phyloP scores from a whole-genome alignment of 2,329 filamentous ascomycete genomes.

The Magnaporthales sp. region DNA sequence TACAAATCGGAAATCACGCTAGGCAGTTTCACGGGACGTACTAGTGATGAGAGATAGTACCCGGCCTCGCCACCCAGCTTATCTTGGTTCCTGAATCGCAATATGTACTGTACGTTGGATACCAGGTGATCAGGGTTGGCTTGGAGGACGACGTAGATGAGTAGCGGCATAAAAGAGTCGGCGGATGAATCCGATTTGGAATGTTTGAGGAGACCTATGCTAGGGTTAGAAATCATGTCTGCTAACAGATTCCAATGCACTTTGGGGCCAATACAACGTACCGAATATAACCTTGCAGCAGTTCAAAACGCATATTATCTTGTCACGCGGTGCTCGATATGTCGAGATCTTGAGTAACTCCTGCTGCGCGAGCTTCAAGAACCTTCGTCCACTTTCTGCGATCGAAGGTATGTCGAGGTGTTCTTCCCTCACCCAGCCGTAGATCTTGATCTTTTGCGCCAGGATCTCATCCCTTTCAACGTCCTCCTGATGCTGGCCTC shows the following conservation, averaged over 20 bases:
- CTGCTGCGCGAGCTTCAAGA: slow-evolving; percentile 83
- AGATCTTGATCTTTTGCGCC: slow-evolving; percentile 93
- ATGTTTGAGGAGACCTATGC: slow-evolving; percentile 75
- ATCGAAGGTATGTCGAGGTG: slow-evolving; percentile 87
- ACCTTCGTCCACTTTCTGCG: slow-evolving; percentile 78
- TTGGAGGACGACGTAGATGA: slow-evolving; percentile 93
- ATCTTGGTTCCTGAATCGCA: slow-evolving; percentile 94
- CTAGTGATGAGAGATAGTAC: slow-evolving; percentile 92
- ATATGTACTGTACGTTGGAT: slow-evolving; percentile 96
- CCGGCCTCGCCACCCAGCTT: slow-evolving; percentile 96
- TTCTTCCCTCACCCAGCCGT: slow-evolving; percentile 87
- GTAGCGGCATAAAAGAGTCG: slow-evolving; percentile 87
- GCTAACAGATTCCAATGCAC: background rate
- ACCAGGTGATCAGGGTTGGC: slow-evolving; percentile 93
- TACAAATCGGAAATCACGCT: background rate
- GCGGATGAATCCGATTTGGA: slow-evolving; percentile 90
- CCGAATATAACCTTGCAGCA: slow-evolving; percentile 99
- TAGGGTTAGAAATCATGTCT: background rate
- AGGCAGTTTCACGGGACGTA: slow-evolving; percentile 24
- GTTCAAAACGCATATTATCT: slow-evolving; percentile 96
- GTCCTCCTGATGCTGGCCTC: slow-evolving; percentile 95
- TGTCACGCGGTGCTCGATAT: slow-evolving; percentile 93
- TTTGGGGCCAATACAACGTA: slow-evolving; percentile 28
- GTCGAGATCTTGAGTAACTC: slow-evolving; percentile 94
- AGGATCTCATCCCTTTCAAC: slow-evolving; percentile 95